phyloP scores from a whole-genome alignment of 2,329 filamentous ascomycete species.

The Lachnellula willkommii region DNA sequence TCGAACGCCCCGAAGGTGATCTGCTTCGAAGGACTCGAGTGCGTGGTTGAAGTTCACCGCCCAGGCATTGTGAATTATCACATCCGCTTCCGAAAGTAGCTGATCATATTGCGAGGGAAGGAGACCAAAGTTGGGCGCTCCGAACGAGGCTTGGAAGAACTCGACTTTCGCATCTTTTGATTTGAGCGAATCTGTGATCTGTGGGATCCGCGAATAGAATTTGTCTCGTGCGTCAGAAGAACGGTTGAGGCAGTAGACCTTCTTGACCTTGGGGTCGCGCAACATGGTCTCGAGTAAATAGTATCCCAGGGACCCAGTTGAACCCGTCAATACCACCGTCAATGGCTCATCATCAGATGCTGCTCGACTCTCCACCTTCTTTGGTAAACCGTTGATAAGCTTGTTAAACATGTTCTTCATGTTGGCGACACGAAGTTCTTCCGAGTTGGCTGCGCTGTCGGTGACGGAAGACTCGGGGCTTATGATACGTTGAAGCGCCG shows the following conservation, averaged over 20 bases:
- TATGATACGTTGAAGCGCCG: neutral
- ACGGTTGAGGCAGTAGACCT: neutral
- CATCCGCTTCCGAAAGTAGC: neutral
- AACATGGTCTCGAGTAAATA: neutral
- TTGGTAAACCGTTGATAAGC: neutral
- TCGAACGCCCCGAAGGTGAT: neutral
- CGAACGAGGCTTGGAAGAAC: neutral
- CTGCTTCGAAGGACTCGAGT: neutral
- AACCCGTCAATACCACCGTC: neutral
- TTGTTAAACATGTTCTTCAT: neutral
- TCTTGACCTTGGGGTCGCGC: neutral
- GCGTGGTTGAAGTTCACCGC: neutral
- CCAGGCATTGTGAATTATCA: neutral
- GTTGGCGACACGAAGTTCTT: neutral
- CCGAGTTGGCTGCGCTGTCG: neutral
- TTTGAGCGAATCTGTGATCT: neutral
- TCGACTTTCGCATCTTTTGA: neutral
- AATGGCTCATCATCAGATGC: neutral
- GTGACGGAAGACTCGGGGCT: neutral
- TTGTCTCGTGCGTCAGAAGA: no score
- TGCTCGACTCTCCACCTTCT: neutral
- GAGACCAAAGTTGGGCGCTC: neutral
- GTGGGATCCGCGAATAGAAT: no score
- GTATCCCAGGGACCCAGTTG: neutral
- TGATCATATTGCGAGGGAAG: neutral